Evolutionary conservation across 108 stramenopile species (phyloP), one percentile per base, ranked within the genome.

Genomic region (Nannochloropsis granulata): DNA sequence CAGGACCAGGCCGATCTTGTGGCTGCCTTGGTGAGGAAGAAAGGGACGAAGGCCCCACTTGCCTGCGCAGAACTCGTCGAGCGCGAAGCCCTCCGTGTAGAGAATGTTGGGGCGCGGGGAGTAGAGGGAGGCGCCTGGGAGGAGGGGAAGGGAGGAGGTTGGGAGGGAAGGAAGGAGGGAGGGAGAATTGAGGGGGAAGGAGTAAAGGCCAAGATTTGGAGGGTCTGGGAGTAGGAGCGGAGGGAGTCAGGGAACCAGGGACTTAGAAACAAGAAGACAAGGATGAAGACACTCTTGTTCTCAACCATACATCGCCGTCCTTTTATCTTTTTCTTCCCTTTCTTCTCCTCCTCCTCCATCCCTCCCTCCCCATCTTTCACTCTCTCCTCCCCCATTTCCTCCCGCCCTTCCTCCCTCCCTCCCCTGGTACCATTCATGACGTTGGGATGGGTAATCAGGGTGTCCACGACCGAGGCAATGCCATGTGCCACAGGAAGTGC

Each of bases 81-180:
- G 85, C 12, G 87, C 84, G 78, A 86, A 85, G 8, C 89, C 89
- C 79, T 89, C 89, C 16, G 85, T 87, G 78, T 89, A 89, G 56
- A 85, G 85, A 12, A 89, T 89, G 26, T 88, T 88, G 81, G 44
- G 16, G 56, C 82, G 42, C 0, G 89, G 89, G 87, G 85, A 86
- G 84, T 88, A 88, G 43, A 89, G 81, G 85, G 83, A 86, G 43
- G 89, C 89, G 43, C 87, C 56, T 71, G 56, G 5, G 11, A n/a
- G 56, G 56, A n/a, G 5, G 11, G 56, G 11, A n/a, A n/a, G 56
- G 56, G 56, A 71, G 56, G 56, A 10, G 21, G 10, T 2, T 10
- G 56, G 11, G 21, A 71, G 7, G 56, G n/a, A n/a, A 11, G 56
- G 56, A 34, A 34, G 34, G 34, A 34, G 5, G 34, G 34, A 34